phyloP scores from a whole-genome alignment of 371 early-diverging fungal species.

The Quaeritorhiza haematococci region DNA sequence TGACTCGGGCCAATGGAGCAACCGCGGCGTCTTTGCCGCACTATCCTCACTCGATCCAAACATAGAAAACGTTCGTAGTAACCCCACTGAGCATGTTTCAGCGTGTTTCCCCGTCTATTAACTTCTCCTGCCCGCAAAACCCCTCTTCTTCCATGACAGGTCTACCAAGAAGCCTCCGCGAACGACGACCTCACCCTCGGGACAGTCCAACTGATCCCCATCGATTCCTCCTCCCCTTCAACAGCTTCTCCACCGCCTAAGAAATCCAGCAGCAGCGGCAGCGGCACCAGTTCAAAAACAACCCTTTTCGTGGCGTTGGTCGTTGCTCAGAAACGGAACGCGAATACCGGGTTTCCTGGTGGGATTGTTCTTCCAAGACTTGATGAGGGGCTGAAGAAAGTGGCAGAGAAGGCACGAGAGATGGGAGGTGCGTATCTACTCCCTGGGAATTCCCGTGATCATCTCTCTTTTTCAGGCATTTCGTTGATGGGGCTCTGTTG shows the following conservation, averaged over 20 bases:
- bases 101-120: no score
- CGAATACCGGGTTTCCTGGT: constrained; percentile 2
- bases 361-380: constrained; percentile 12
- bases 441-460: no score
- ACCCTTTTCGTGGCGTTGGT: constrained; percentile 12
- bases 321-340: constrained; percentile 21
- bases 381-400: constrained; percentile 10
- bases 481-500: background rate
- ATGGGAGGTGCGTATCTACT: constrained; percentile 15
- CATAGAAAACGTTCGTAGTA: constrained; percentile 6
- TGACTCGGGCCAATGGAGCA: constrained; percentile 25
- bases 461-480: background rate
- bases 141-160: no score
- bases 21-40: constrained; percentile 22
- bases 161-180: constrained; percentile 12
- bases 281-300: background rate
- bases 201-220: constrained; percentile 14
- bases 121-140: no score
- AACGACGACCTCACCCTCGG: constrained; percentile 18
- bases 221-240: background rate
- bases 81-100: no score
- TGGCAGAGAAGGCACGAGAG: constrained; percentile 13
- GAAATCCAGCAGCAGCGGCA: no score
- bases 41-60: constrained; percentile 11
- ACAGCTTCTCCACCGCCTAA: background rate